These are phyloP conservation scores for Oryza rufipogon DNA, from an alignment of 176 grass and related monocot species.

Conservation along the genomic window DNA sequence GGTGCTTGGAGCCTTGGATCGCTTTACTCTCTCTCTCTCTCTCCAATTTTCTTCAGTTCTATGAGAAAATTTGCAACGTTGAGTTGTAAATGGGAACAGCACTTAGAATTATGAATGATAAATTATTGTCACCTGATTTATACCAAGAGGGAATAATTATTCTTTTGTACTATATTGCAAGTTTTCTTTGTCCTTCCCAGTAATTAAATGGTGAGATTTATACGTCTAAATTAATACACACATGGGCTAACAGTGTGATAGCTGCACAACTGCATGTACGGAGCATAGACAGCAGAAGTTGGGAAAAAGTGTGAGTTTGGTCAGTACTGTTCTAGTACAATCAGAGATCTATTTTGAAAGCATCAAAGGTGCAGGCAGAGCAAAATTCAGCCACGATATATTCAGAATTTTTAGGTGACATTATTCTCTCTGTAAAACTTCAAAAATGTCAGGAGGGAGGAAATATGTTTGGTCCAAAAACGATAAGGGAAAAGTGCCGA, in stretches of 20 bases:
- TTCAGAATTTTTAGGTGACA: background rate
- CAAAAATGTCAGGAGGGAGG: background rate
- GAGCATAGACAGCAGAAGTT: no score
- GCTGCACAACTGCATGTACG: no score
- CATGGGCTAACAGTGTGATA: no score
- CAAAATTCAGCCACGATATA: no score
- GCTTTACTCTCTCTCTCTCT: background rate
- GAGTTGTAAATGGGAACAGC: slow-evolving; percentile 2
- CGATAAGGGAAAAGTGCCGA: background rate
- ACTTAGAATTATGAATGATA: background rate
- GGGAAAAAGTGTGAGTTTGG: no score
- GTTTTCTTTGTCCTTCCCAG: background rate
- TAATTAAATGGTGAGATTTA: background rate
- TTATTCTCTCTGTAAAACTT: background rate
- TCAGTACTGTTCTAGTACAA: no score
- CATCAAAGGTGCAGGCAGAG: no score
- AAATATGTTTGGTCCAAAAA: background rate
- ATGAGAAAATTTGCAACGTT: background rate
- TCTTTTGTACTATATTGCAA: background rate
- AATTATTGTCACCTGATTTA: background rate
- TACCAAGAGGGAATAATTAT: background rate
- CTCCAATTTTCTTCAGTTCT: background rate
- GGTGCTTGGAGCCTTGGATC: slow-evolving; percentile 15
- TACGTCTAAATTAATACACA: background rate
- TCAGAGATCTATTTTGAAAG: no score